Conservation (phyloP, 1,139 yeast species). For the Taiozyma onychis region DNA sequence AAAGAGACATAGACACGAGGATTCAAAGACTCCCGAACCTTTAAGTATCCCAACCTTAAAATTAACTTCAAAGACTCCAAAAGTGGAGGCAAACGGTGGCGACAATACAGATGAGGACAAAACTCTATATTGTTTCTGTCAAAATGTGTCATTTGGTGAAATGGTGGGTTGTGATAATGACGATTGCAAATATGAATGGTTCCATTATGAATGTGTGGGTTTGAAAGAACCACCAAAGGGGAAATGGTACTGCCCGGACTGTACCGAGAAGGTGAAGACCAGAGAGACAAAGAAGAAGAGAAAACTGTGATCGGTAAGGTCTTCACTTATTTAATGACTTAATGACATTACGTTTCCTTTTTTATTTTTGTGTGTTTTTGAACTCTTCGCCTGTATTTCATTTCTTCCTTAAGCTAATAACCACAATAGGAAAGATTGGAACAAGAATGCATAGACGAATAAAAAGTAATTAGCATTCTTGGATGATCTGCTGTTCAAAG, state of each 20-base stretch:
- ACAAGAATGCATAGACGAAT: conserved; percentile 76
- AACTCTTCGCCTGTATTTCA: neutral
- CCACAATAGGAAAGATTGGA: conserved; percentile 66
- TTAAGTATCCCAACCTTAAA: neutral
- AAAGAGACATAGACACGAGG: conserved; percentile 20
- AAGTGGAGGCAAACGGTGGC: conserved; percentile 29
- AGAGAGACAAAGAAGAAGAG: conserved; percentile 17
- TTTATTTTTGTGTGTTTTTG: neutral
- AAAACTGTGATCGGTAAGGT: conserved; percentile 3
- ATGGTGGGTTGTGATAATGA: conserved; percentile 90
- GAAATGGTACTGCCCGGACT: conserved; percentile 87
- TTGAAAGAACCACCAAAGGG: conserved; percentile 82
- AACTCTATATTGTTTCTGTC: conserved; percentile 74
- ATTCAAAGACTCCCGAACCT: conserved; percentile 18
- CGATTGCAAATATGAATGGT: conserved; percentile 83
- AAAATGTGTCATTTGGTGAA: conserved; percentile 80
- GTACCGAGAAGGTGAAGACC: conserved; percentile 30
- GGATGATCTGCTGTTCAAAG: conserved; percentile 60
- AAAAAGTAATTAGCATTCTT: conserved; percentile 82
- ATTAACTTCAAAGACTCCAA: neutral
- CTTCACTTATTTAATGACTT: neutral
- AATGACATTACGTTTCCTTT: neutral
- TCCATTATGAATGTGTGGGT: conserved; percentile 74
- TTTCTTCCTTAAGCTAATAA: conserved; percentile 29
- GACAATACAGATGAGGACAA: conserved; percentile 51